phyloP scores from a whole-genome alignment of 805 yeast species.

The Saccharomycodes ludwigii region DNA sequence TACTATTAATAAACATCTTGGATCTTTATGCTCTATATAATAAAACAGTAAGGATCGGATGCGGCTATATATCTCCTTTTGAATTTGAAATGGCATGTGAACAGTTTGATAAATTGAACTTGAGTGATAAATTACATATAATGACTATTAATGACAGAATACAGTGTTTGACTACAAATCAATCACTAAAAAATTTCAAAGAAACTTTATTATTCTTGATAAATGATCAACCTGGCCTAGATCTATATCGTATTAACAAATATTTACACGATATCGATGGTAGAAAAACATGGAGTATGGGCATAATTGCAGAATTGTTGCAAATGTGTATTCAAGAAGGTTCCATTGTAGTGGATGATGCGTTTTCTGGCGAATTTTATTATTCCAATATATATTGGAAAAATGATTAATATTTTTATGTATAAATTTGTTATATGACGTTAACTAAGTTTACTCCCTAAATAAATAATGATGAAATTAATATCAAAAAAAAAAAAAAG shows the following conservation, averaged over 20 bases:
- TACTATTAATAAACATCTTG: slow-evolving; percentile 41
- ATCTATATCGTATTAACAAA: slow-evolving; percentile 16
- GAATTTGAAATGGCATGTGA: slow-evolving; percentile 55
- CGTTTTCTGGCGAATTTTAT: slow-evolving; percentile 52
- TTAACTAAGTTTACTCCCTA: too few species aligned
- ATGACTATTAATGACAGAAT: slow-evolving; percentile 26
- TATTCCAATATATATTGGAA: slow-evolving; percentile 34
- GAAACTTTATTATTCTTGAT: slow-evolving; percentile 17
- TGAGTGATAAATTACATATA: slow-evolving; percentile 30
- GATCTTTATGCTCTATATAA: slow-evolving; percentile 57
- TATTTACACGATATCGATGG: slow-evolving; percentile 16
- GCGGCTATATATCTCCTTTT: slow-evolving; percentile 54
- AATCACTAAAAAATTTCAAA: slow-evolving; percentile 21
- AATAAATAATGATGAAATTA: too few species aligned
- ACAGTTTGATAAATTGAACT: slow-evolving; percentile 38
- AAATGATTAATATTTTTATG: too few species aligned
- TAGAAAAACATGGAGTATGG: slow-evolving; percentile 50
- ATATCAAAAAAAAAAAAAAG: too few species aligned
- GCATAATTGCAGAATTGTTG: slow-evolving; percentile 53
- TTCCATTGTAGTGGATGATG: slow-evolving; percentile 51
- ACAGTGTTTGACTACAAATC: slow-evolving; percentile 20
- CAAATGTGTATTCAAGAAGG: slow-evolving; percentile 47
- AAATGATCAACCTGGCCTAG: slow-evolving; percentile 17
- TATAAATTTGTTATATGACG: too few species aligned
- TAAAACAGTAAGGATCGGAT: slow-evolving; percentile 49